A percentile compares a stretch with the other conserved stretches of the same genome.
phyloP scores from a whole-genome alignment of 495 filamentous ascomycete genomes.

The Chaetomium tenue region DNA sequence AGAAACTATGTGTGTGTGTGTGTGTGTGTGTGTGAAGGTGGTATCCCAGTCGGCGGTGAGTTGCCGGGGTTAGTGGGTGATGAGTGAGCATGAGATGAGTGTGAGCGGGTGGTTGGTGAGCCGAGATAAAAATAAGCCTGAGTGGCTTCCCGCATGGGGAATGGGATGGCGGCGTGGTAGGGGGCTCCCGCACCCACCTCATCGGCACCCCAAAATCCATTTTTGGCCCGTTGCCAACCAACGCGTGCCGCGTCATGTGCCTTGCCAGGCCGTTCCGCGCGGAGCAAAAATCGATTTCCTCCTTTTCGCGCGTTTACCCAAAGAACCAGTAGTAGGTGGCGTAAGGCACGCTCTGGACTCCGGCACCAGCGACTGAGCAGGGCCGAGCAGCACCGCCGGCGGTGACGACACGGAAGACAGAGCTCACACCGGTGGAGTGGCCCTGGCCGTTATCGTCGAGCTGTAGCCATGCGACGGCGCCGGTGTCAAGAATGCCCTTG shows the following conservation, averaged over 20 bases:
- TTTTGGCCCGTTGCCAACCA: neutral
- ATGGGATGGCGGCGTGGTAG: neutral
- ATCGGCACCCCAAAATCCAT: slow-evolving; percentile 7
- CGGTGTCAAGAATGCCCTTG: slow-evolving; percentile 42
- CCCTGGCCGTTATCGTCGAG: slow-evolving; percentile 48
- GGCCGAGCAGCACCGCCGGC: slow-evolving; percentile 57
- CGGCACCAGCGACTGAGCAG: slow-evolving; percentile 44
- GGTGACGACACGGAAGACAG: slow-evolving; percentile 68
- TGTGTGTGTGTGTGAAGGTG: neutral
- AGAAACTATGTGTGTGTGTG: neutral
- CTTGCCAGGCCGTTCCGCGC: neutral
- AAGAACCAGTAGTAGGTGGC: slow-evolving; percentile 73
- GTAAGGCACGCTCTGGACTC: slow-evolving; percentile 58
- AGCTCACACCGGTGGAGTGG: slow-evolving; percentile 47
- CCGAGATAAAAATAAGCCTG: slow-evolving; percentile 11
- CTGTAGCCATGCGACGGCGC: slow-evolving; percentile 65
- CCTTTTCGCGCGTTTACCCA: slow-evolving; percentile 27
- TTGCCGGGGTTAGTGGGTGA: neutral
- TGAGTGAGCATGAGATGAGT: neutral
- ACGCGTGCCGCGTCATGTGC: neutral
- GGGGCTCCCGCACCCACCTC: slow-evolving; percentile 3
- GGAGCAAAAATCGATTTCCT: neutral
- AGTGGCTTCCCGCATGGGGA: slow-evolving; percentile 3
- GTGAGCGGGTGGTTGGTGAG: neutral
- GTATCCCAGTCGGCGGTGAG: neutral